phyloP scores from a whole-genome alignment of 179 eudicot genomes.

The Gypsophila paniculata region DNA sequence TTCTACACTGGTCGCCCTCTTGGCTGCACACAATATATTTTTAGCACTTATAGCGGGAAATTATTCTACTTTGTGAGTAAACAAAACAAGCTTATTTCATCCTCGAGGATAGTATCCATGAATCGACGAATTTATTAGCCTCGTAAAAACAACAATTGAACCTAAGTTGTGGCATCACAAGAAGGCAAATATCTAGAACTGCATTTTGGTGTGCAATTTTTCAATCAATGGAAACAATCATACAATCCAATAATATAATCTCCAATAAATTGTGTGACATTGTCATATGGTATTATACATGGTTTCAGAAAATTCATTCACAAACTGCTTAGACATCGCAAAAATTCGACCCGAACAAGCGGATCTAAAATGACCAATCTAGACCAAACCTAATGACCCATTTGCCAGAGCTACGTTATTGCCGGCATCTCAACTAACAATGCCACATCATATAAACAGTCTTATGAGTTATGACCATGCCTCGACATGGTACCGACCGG shows the following conservation, averaged over 20 bases:
- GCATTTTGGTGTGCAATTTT: neutral
- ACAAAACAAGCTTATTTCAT: too few species aligned
- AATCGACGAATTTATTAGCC: too few species aligned
- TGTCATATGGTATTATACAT: neutral
- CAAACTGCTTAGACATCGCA: neutral
- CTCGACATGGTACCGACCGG: slow-evolving; percentile 86
- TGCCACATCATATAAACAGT: neutral
- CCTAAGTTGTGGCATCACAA: too few species aligned
- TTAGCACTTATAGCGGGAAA: too few species aligned
- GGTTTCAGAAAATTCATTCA: neutral
- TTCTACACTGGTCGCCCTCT: too few species aligned
- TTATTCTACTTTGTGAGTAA: too few species aligned
- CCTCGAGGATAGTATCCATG: too few species aligned
- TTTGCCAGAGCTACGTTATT: too few species aligned
- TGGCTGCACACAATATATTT: too few species aligned
- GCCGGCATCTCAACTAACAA: neutral
- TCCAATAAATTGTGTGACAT: neutral
- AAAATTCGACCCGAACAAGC: neutral
- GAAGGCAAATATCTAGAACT: neutral
- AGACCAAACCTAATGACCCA: too few species aligned
- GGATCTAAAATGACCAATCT: too few species aligned
- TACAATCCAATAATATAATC: neutral
- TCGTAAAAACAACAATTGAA: too few species aligned
- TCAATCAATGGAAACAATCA: neutral
- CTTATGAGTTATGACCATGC: slow-evolving; percentile 76